Evolutionary conservation across 1,139 yeast genomes (phyloP).

Genomic region (Candida smagusa): DNA sequence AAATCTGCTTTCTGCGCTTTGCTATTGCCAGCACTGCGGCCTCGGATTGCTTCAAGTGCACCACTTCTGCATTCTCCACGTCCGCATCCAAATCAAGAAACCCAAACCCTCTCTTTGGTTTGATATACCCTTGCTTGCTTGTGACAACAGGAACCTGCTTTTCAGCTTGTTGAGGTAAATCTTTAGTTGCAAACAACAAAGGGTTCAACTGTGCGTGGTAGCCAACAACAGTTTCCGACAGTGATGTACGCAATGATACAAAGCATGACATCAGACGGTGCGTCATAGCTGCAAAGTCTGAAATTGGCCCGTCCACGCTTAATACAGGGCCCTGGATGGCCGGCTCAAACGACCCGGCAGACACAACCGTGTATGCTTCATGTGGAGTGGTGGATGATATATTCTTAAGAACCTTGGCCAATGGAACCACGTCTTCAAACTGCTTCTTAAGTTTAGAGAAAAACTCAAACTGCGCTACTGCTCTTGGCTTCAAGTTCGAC

Average conservation of each 20-base stretch:
- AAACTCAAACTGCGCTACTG: conserved; percentile 20
- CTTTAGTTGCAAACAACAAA: conserved; percentile 20
- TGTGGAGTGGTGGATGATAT: conserved; percentile 8
- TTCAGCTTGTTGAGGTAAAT: neutral
- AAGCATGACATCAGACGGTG: conserved; percentile 14
- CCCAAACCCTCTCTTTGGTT: conserved; percentile 39
- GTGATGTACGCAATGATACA: conserved; percentile 20
- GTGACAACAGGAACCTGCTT: neutral
- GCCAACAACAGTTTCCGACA: conserved; percentile 14
- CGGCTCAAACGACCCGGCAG: conserved; percentile 10
- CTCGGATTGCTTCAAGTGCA: neutral
- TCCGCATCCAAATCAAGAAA: conserved; percentile 27
- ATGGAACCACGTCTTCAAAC: conserved; percentile 10
- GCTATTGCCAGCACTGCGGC: neutral
- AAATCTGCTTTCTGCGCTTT: conserved; percentile 2
- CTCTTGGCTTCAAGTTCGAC: conserved; percentile 15
- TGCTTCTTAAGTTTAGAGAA: conserved; percentile 17
- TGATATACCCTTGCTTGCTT: conserved; percentile 17
- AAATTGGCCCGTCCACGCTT: conserved; percentile 2
- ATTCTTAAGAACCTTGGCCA: conserved; percentile 13
- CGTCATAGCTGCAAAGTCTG: conserved; percentile 17
- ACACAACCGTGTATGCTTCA: conserved; percentile 14
- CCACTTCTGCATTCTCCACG: conserved; percentile 7
- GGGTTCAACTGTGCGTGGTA: conserved; percentile 33
- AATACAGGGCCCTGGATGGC: conserved; percentile 26